A percentile compares a stretch with the other conserved stretches of the same genome.
phyloP scores from a whole-genome alignment of 2,329 filamentous ascomycete species.

The Orbilia javanica region DNA sequence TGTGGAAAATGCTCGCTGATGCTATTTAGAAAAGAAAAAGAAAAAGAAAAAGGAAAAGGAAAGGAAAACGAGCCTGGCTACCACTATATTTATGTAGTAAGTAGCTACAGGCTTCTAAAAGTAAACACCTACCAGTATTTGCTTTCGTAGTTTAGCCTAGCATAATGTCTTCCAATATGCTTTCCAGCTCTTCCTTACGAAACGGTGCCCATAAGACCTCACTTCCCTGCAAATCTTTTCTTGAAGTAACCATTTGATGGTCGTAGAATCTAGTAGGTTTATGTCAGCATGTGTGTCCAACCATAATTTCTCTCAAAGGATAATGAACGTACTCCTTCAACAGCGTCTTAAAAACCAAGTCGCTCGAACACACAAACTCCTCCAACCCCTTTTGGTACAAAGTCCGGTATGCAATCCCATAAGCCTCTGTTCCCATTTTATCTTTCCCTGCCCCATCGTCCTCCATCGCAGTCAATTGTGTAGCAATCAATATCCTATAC shows the following conservation, averaged over 20 bases:
- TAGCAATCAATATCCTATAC: constrained; percentile 85
- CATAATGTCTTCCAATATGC: constrained; percentile 79
- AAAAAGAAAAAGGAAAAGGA: no score
- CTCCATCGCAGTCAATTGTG: constrained; percentile 80
- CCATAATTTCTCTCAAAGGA: neutral
- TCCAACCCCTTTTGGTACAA: constrained; percentile 96
- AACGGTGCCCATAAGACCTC: constrained; percentile 89
- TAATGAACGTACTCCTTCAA: constrained; percentile 81
- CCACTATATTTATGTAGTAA: neutral
- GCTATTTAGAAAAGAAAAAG: neutral
- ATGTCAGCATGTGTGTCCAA: constrained; percentile 58
- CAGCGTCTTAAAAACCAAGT: constrained; percentile 93
- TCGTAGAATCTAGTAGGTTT: constrained; percentile 80
- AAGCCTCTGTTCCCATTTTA: constrained; percentile 66
- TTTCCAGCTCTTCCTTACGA: constrained; percentile 87
- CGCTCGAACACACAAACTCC: constrained; percentile 95
- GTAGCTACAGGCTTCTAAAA: neutral
- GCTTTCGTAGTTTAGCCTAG: constrained; percentile 13
- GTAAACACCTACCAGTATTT: neutral
- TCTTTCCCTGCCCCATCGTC: constrained; percentile 72
- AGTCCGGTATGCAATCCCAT: constrained; percentile 87
- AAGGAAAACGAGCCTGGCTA: neutral
- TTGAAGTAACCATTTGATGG: constrained; percentile 94
- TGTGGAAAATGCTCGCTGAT: neutral
- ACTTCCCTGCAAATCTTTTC: constrained; percentile 85